Conservation (phyloP, 768 basidiomycete species). For the Tricholoma hemisulphureum region DNA sequence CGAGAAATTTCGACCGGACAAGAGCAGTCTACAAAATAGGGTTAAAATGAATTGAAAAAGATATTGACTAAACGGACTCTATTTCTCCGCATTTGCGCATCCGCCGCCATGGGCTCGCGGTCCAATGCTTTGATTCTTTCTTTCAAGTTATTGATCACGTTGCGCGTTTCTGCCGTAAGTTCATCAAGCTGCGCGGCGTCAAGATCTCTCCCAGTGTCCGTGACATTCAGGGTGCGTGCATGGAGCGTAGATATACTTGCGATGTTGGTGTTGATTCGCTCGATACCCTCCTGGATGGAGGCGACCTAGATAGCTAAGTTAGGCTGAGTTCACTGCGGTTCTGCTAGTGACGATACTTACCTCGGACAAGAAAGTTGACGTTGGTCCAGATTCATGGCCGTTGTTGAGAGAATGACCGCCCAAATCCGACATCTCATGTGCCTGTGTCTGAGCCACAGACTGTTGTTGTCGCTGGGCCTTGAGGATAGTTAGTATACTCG, state of each 20-base stretch:
- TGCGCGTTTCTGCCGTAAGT: constrained; percentile 57
- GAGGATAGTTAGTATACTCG: background rate
- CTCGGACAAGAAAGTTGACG: constrained; percentile 36
- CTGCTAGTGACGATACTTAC: constrained; percentile 17
- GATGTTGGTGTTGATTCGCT: constrained; percentile 38
- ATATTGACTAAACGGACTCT: constrained; percentile 24
- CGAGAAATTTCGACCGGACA: constrained; percentile 68
- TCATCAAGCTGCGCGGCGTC: constrained; percentile 48
- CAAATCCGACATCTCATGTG: constrained; percentile 32
- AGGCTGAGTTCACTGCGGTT: background rate
- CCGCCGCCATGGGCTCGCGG: constrained; percentile 26
- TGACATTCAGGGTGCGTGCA: constrained; percentile 35
- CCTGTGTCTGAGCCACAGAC: constrained; percentile 4
- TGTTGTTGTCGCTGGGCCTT: constrained; percentile 38
- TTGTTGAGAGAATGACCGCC: constrained; percentile 11
- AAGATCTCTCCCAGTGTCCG: constrained; percentile 28
- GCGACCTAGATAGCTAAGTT: constrained; percentile 28
- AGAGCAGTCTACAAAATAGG: constrained; percentile 46
- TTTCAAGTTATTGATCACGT: constrained; percentile 56
- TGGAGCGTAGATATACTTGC: constrained; percentile 37
- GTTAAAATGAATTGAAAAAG: background rate
- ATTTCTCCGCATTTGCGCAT: constrained; percentile 39
- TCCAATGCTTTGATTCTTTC: constrained; percentile 59
- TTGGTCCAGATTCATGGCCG: constrained; percentile 16
- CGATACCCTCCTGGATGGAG: constrained; percentile 41